Evolutionary conservation across 2,329 filamentous ascomycete genomes (phyloP).

Genomic region (Alternaria arborescens): DNA sequence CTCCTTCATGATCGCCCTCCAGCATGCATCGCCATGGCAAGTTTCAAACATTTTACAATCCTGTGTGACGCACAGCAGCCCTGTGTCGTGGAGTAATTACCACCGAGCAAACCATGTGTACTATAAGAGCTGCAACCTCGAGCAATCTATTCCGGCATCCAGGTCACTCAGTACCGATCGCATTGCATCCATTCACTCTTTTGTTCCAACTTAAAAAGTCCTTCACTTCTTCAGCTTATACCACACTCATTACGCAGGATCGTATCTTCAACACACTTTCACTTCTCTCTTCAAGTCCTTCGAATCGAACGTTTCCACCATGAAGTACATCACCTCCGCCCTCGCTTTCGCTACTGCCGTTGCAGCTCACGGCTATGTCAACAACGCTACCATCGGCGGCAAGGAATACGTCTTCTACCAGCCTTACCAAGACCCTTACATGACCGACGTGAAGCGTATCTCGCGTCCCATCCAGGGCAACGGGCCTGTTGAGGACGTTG

Average conservation of each 20-base stretch:
- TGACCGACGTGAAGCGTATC: conserved; percentile 55
- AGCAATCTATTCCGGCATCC: conserved; percentile 31
- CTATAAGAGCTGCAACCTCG: conserved; percentile 27
- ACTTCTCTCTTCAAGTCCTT: conserved; percentile 6
- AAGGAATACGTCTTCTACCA: conserved; percentile 48
- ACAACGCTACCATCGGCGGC: conserved; percentile 46
- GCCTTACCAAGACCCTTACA: conserved; percentile 48
- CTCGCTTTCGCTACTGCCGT: conserved; percentile 41
- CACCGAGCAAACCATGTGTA: conserved; percentile 12
- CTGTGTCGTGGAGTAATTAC: conserved; percentile 30
- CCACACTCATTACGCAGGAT: conserved; percentile 17
- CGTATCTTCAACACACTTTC: conserved; percentile 4
- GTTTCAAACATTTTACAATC: conserved; percentile 28
- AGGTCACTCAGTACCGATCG: conserved; percentile 27
- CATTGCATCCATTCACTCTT: conserved; percentile 22
- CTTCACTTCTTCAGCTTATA: conserved; percentile 10
- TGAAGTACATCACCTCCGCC: conserved; percentile 45
- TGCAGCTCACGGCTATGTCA: conserved; percentile 48
- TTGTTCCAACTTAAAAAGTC: conserved; percentile 23
- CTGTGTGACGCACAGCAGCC: conserved; percentile 17
- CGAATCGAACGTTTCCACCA: conserved; percentile 19
- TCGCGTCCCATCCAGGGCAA: conserved; percentile 67
- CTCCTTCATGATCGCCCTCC: conserved; percentile 37
- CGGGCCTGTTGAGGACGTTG: conserved; percentile 65
- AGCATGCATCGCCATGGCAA: conserved; percentile 26